Base-by-base conservation (phyloP, 2,329 filamentous ascomycete species). In the Pseudogymnoascus sp. region DNA sequence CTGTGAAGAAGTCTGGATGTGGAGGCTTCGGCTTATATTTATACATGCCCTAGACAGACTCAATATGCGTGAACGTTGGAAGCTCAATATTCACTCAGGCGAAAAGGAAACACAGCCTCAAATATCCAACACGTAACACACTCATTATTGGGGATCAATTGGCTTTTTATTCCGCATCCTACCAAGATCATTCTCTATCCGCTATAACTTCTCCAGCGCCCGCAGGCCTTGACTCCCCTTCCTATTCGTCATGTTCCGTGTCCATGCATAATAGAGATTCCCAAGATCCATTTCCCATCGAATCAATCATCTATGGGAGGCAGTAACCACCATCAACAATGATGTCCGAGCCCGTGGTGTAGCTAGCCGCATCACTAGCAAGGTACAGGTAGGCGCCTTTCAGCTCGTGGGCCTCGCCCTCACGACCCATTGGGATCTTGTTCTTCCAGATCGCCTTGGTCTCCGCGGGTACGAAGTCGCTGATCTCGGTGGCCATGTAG, bases 351-450 rank as follows among this genome's bases (percentile, higher is more conserved):
- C 85, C 90, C 7, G 90, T 95, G 16, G 87, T 91, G 75, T 91
- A 95, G 60, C 85, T 89, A n/a, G 87, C 83, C 3, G 90, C 90
- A 73, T 95, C 90, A 12, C 86, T 90, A 16, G 89, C 88, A 61
- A 95, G 78, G 74, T 91, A 94, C 57, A 95, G 75, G 72, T 89
- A 96, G 16, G 87, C 87, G 18, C 89, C 91, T 77, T 93, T 92
- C 67, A 95, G 79, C 77, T 96, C 90, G 63, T 84, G 81, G 2
- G 83, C 77, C 65, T 85, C 79, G 8, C 87, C 90, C 70, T 91
- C 87, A 65, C 90, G 82, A 57, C 84, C 88, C 85, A 94, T 88
- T 8, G 89, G 89, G 39, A 87, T 92, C 80, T 89, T 92, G 69
- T 85, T 83, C 71, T 83, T 85, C 87, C 89, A 92, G 62, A 88